These are phyloP conservation scores for Alectoria sarmentosa DNA, from an alignment of 495 filamentous ascomycete species.

Conservation along the genomic window DNA sequence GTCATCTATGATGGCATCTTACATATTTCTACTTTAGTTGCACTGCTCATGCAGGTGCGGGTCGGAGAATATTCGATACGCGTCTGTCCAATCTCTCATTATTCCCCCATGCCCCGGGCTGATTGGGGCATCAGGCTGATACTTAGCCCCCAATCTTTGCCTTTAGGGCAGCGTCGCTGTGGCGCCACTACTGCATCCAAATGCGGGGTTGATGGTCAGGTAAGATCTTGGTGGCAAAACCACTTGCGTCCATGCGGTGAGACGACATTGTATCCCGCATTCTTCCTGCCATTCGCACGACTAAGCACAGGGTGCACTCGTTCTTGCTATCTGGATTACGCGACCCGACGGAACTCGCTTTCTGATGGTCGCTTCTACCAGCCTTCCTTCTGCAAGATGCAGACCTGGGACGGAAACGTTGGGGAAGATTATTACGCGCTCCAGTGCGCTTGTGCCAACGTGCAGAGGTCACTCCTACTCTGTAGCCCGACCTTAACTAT, in stretches of 20 bases:
- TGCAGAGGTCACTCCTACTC: too few relatives aligned
- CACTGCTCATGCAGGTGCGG: constrained; percentile 6
- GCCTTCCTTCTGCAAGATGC: neutral
- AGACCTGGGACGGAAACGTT: too few relatives aligned
- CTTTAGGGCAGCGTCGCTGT: constrained; percentile 4
- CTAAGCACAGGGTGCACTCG: neutral
- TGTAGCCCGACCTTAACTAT: too few relatives aligned
- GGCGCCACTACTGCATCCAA: neutral
- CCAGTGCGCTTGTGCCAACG: neutral
- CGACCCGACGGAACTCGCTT: neutral
- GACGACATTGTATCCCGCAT: too few relatives aligned
- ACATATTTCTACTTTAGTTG: neutral
- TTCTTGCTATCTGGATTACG: neutral
- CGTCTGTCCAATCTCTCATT: neutral
- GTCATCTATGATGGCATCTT: neutral
- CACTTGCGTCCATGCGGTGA: neutral
- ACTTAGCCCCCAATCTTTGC: neutral
- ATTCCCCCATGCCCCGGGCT: neutral
- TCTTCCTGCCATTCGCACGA: constrained; percentile 3
- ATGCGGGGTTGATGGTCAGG: constrained; percentile 5
- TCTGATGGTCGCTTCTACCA: neutral
- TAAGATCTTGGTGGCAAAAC: neutral
- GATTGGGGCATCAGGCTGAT: neutral
- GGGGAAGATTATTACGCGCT: neutral
- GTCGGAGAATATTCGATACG: constrained; percentile 7